phyloP scores from a whole-genome alignment of 2,329 filamentous ascomycete species.

The Pezicula rhizophila region DNA sequence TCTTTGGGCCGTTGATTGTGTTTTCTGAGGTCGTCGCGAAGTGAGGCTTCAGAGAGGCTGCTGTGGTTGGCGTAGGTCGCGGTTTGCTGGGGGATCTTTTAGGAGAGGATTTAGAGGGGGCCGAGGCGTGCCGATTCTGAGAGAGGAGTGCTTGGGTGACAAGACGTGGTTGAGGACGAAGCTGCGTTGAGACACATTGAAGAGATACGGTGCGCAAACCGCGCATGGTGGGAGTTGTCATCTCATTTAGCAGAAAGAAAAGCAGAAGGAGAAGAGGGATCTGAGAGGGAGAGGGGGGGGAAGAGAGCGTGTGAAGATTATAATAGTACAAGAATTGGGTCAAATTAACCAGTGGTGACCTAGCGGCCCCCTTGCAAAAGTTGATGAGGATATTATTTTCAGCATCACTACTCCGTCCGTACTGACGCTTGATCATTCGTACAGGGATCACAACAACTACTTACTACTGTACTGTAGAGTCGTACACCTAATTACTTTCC shows the following conservation, averaged over 20 bases:
- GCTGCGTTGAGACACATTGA: conserved; percentile 6
- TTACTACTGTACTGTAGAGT: too few species aligned
- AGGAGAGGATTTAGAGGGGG: conserved; percentile 29
- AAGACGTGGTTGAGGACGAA: conserved; percentile 17
- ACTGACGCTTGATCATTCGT: conserved; percentile 1
- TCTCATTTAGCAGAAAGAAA: conserved; percentile 2
- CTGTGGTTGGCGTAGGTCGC: conserved; percentile 7
- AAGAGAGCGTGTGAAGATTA: background rate
- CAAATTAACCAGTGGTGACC: background rate
- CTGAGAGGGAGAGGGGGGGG: too few species aligned
- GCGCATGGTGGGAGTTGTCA: conserved; percentile 14
- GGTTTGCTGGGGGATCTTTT: conserved; percentile 7
- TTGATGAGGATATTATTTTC: too few species aligned
- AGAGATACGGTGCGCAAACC: conserved; percentile 18
- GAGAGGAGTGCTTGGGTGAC: conserved; percentile 34
- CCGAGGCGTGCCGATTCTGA: conserved; percentile 32
- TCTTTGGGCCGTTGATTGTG: conserved; percentile 61
- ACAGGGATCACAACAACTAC: background rate
- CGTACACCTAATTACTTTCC: too few species aligned
- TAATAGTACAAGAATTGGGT: background rate
- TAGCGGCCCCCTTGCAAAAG: background rate
- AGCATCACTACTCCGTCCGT: too few species aligned
- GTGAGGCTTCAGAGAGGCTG: conserved; percentile 9
- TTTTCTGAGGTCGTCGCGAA: background rate
- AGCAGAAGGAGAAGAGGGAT: background rate